Percentiles rank a stretch among this genome's conserved stretches.
phyloP scores from a whole-genome alignment of 139 green algal genomes.

The Monoraphidium neglectum region DNA sequence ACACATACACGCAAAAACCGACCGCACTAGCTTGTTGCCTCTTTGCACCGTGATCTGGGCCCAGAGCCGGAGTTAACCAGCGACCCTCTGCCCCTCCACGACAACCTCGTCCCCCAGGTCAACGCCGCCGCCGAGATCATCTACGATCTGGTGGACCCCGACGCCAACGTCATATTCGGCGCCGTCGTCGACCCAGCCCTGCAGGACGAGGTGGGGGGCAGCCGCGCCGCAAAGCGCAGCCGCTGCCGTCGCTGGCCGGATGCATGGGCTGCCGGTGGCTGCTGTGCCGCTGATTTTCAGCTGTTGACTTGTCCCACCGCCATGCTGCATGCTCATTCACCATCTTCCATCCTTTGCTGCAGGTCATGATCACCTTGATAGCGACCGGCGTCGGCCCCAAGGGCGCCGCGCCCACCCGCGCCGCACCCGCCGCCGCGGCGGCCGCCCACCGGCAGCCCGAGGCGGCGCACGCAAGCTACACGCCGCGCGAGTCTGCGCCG shows the following conservation, averaged over 20 bases:
- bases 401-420: neutral
- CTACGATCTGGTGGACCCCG: slow-evolving; percentile 87
- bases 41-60: no score
- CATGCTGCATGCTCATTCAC: no score
- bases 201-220: slow-evolving; percentile 48
- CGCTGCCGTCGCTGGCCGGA: neutral
- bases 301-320: no score
- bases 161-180: slow-evolving; percentile 93
- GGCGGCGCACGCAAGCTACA: neutral
- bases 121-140: slow-evolving; percentile 94
- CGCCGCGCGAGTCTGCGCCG: neutral
- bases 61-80: no score
- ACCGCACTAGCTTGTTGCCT: no score
- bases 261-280: neutral
- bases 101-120: slow-evolving; percentile 51
- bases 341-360: no score
- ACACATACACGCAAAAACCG: no score
- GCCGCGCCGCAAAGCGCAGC: no score
- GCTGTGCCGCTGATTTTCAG: neutral
- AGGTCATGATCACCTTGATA: slow-evolving; percentile 92
- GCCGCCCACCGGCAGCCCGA: neutral
- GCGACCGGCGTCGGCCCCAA: slow-evolving; percentile 72
- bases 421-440: neutral
- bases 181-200: slow-evolving; percentile 74
- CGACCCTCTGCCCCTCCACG: neutral